phyloP scores from a whole-genome alignment of 257 asterid genomes.

The Cinchona pubescens region DNA sequence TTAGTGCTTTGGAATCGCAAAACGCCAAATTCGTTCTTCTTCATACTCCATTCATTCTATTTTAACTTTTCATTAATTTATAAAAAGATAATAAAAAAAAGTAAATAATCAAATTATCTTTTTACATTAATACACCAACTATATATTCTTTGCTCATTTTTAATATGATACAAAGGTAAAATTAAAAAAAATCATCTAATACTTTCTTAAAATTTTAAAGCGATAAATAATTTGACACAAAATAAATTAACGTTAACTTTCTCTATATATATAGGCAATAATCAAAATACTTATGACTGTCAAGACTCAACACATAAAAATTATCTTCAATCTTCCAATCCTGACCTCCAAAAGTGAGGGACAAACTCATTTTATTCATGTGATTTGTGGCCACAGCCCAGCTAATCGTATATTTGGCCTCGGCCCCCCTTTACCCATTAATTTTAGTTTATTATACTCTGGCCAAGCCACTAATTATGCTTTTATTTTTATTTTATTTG shows the following conservation, averaged over 20 bases:
- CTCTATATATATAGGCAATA: conserved; percentile 33
- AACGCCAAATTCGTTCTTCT: not conserved
- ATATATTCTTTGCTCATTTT: no score
- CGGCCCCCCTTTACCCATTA: no score
- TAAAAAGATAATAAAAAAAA: no score
- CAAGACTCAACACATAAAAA: conserved; percentile 3
- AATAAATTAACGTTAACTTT: conserved; percentile 30
- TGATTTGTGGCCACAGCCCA: conserved; percentile 45
- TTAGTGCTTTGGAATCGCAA: conserved; percentile 28
- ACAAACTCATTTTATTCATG: conserved; percentile 62
- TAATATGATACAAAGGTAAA: no score
- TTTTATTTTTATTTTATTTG: not conserved
- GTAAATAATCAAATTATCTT: no score
- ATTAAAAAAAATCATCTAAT: no score
- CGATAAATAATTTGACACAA: no score
- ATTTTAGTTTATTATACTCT: conserved; percentile 5
- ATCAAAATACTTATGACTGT: conserved; percentile 22
- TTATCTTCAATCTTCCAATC: conserved; percentile 31
- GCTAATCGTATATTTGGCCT: conserved; percentile 39
- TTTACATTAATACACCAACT: no score
- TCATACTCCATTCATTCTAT: not conserved
- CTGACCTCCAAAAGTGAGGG: conserved; percentile 53
- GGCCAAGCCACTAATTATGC: conserved; percentile 16
- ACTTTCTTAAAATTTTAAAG: no score
- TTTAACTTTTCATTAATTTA: no score